Evolutionary conservation across 75 land plant genomes (phyloP).

Genomic region (Picea glauca): DNA sequence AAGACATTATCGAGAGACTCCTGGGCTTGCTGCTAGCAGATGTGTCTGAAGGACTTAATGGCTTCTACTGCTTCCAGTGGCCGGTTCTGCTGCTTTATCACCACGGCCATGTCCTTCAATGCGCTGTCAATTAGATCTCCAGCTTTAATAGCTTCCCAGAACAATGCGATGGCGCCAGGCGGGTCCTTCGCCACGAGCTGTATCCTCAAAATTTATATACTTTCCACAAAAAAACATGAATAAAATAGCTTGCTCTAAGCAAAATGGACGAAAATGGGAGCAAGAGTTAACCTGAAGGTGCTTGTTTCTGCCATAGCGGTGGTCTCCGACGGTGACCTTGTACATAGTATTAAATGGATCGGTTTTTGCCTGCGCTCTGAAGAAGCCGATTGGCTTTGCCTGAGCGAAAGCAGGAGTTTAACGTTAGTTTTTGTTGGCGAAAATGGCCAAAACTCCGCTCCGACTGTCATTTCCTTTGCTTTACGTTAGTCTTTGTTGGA

Average conservation of each 20-base stretch:
- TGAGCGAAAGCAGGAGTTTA: no score
- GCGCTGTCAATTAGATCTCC: slow-evolving; percentile 35
- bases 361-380: background rate
- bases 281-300: slow-evolving; percentile 9
- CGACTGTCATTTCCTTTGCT: no score
- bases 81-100: slow-evolving; percentile 64
- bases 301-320: slow-evolving; percentile 10
- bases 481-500: no score
- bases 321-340: slow-evolving; percentile 12
- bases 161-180: slow-evolving; percentile 41
- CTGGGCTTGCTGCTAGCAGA: slow-evolving; percentile 73
- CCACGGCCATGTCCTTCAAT: slow-evolving; percentile 89
- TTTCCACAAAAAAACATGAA: background rate
- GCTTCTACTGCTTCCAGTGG: slow-evolving; percentile 87
- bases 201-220: background rate
- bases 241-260: slow-evolving; percentile 15
- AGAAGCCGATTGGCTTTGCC: no score
- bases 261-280: background rate
- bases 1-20: slow-evolving; percentile 91
- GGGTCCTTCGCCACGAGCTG: no score
- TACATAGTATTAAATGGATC: slow-evolving; percentile 13
- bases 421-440: no score
- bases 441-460: no score
- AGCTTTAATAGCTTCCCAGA: slow-evolving; percentile 66
- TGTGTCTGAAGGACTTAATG: slow-evolving; percentile 61